Evolutionary conservation across 495 filamentous ascomycete species (phyloP), one percentile per base, ranked within the genome.

Genomic region (Symbiotaphrina buchneri): DNA sequence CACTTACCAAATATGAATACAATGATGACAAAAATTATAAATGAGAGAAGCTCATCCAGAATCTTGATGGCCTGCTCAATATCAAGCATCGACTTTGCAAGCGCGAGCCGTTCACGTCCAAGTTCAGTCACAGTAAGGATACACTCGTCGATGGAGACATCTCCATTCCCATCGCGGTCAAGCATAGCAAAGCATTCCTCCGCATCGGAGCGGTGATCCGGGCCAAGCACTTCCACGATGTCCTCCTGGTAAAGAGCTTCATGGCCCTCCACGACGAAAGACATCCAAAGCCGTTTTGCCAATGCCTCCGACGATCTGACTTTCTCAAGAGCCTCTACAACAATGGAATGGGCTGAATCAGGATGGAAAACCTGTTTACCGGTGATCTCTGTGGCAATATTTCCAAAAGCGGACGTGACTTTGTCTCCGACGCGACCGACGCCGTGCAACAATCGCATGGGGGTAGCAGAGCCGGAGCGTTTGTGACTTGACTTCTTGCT

Each of bases 121-220:
- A 82, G 69, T 32, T 91, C 79, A 13, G 73, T 66, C 20, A 92
- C 65, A 31, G 78, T 78, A 48, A 91, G 56, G 34, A 93, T 67
- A 77, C 94, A 94, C 56, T 97, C 87, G 23, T 95, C 84, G 33
- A 95, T 57, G 51, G 68, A 76, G 47, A 97, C 76, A 44, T 95
- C 85, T 18, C 87, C 87, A 43, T 97, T 97, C 16, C 65, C 65
- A 50, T 97, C 87, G 24, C 63, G 62, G 44, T 97, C 87, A 18
- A 97, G 56, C 29, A 68, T 60, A 13, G 46, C 44, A 43, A 97
- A 93, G 40, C 70, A 75, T 48, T 90, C 82, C 21, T 81, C 68
- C 7, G 87, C 87, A 31, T 87, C 77, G 0, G 56, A 53, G 26
- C 66, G 59, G 32, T 73, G 65, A 4, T 68, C 64, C 1, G 59